Evolutionary conservation across 192 early-diverging fungal genomes (phyloP).

Genomic region (Coemansia guatemalensis): DNA sequence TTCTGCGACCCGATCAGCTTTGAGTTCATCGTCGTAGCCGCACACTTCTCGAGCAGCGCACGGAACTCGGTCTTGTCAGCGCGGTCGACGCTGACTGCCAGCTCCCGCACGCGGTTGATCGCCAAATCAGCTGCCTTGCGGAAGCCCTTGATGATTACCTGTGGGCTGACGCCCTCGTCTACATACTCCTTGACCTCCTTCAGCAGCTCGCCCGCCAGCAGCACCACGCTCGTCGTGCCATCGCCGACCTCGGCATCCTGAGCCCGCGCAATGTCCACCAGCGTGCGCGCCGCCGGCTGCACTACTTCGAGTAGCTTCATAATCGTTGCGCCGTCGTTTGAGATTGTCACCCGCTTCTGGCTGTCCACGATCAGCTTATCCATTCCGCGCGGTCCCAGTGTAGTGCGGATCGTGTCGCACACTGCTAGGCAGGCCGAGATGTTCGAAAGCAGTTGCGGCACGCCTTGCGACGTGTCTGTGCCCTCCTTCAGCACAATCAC

Average conservation of each 20-base stretch:
- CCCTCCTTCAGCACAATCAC: constrained; percentile 99
- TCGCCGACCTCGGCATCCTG: constrained; percentile 99
- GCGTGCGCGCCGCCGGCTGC: constrained; percentile 96
- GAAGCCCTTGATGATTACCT: constrained; percentile 95
- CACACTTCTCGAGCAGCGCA: constrained; percentile 89
- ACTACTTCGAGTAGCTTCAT: constrained; percentile 97
- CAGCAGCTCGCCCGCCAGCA: constrained; percentile 94
- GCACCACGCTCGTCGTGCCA: constrained; percentile 96
- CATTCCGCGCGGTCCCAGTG: constrained; percentile 98
- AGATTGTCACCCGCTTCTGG: constrained; percentile 91
- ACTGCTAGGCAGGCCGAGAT: constrained; percentile 94
- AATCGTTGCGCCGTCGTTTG: constrained; percentile 99
- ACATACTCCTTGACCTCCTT: constrained; percentile 92
- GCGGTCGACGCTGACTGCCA: constrained; percentile 83
- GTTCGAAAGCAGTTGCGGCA: constrained; percentile 96
- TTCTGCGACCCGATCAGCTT: constrained; percentile 97
- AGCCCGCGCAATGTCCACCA: constrained; percentile 96
- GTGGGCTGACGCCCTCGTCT: constrained; percentile 93
- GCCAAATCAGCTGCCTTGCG: constrained; percentile 89
- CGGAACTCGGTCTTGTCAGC: constrained; percentile 83
- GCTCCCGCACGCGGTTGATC: constrained; percentile 89
- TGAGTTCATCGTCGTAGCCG: constrained; percentile 97
- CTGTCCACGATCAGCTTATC: constrained; percentile 98
- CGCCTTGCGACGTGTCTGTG: constrained; percentile 97
- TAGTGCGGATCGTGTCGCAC: constrained; percentile 94